phyloP scores from a whole-genome alignment of 495 filamentous ascomycete genomes.

The Penicillium crystallinum region DNA sequence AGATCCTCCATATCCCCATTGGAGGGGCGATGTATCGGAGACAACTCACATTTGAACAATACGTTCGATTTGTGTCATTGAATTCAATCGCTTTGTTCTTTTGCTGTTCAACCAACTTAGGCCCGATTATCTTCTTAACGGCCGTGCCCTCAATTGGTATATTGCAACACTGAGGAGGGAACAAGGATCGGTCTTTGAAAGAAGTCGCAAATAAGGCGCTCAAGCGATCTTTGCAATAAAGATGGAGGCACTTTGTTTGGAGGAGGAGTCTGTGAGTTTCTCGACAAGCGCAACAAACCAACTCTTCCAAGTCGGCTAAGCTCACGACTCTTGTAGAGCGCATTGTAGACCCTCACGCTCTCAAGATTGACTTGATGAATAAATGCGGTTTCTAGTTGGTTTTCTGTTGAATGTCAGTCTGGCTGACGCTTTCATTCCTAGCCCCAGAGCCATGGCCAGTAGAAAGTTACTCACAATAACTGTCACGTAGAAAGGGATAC shows the following conservation, averaged over 20 bases:
- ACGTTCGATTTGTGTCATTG: slow-evolving; percentile 21
- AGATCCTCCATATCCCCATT: no score
- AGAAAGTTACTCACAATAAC: not conserved
- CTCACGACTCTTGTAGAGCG: no score
- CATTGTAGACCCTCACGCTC: no score
- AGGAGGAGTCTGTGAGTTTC: not conserved
- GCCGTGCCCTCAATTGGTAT: slow-evolving; percentile 13
- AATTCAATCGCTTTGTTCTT: slow-evolving; percentile 22
- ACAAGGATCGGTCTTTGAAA: slow-evolving; percentile 26
- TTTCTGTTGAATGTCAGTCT: not conserved
- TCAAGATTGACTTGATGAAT: no score
- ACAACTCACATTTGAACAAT: slow-evolving; percentile 26
- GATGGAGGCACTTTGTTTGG: not conserved
- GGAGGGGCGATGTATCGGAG: slow-evolving; percentile 21
- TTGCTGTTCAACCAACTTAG: not conserved
- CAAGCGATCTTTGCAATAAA: not conserved
- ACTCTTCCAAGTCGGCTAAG: not conserved
- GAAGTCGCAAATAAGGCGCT: not conserved
- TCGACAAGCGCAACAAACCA: not conserved
- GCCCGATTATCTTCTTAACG: slow-evolving; percentile 12
- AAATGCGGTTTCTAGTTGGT: no score
- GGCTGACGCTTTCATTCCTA: not conserved
- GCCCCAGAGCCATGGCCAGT: not conserved
- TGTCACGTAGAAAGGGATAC: not conserved
- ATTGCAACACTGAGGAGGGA: slow-evolving; percentile 37